Percentiles rank a stretch among this genome's conserved stretches.
phyloP scores from a whole-genome alignment of 192 early-diverging fungal genomes.

The Endogone sp. region DNA sequence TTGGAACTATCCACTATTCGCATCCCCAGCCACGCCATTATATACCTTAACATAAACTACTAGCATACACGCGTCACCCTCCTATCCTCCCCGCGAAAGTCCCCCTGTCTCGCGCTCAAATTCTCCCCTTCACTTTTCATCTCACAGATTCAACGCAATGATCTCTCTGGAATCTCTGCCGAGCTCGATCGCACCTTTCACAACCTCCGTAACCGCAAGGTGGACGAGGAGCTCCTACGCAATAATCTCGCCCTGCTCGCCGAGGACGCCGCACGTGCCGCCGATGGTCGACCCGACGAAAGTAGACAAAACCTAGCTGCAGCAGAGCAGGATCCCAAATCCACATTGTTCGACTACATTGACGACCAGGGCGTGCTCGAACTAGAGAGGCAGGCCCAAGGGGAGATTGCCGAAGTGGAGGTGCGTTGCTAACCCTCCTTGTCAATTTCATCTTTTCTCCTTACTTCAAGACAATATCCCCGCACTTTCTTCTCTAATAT shows the following conservation, averaged over 20 bases:
- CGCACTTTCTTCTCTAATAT: too few relatives aligned
- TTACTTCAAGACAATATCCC: background rate
- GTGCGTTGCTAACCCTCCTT: too few relatives aligned
- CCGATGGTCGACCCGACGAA: background rate
- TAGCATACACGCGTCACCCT: too few relatives aligned
- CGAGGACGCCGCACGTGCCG: background rate
- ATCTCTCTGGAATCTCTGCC: background rate
- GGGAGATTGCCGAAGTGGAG: slow-evolving; percentile 31
- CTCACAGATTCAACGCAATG: background rate
- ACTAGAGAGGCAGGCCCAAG: slow-evolving; percentile 23
- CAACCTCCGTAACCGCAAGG: slow-evolving; percentile 9
- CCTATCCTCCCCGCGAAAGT: background rate
- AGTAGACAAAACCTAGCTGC: background rate
- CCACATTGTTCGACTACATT: slow-evolving; percentile 30
- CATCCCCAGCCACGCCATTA: too few relatives aligned
- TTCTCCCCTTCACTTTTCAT: background rate
- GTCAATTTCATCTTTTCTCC: background rate
- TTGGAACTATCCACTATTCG: too few relatives aligned
- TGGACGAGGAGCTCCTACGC: slow-evolving; percentile 21
- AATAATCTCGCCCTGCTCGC: slow-evolving; percentile 6
- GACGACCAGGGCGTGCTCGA: slow-evolving; percentile 33
- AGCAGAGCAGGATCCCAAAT: background rate
- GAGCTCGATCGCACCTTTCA: slow-evolving; percentile 16
- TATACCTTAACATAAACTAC: too few relatives aligned
- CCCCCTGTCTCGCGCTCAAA: background rate